Evolutionary conservation across 1,284 basidiomycete species (phyloP), one percentile per base, ranked within the genome.

Genomic region (Ustilago hordei): DNA sequence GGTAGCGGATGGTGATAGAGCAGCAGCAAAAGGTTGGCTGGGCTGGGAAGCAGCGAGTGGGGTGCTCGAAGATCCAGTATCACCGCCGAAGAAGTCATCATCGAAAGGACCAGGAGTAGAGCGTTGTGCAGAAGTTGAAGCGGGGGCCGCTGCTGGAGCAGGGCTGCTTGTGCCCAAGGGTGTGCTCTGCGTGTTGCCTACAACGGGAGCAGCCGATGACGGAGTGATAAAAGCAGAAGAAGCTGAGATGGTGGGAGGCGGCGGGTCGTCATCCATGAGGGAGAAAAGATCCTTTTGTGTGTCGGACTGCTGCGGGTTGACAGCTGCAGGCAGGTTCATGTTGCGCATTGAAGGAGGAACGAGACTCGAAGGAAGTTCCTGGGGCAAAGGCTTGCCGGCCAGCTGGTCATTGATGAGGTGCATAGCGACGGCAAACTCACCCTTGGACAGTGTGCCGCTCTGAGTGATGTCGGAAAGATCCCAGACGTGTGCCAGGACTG

Each of bases 361-460:
- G 50, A 99, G 89, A 41, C 90, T 90, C 31, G 86, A 84, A 0
- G 95, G 94, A 17, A 99, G 89, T 31, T 88, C 87, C 54, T 84
- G 80, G 0, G 97, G 97, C 35, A 85, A 55, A 1, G 93, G 91
- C 73, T 91, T 91, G n/a, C 96, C 96, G 1, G 91, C 89, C 2
- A 98, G 88, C 85, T 92, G 95, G 79, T 90, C 90, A 86, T 95
- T 93, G 84, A 99, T 98, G 55, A 99, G 90, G 87, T 96, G 91
- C 92, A 98, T 92, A 3, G 95, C 97, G 48, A 99, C 92, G 3
- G 97, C 96, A 86, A 99, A 99, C 34, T 95, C 94, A 69, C 98
- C 96, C 60, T 92, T 90, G 28, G 92, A 94, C 47, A 99, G 89
- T 55, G 90, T 90, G 5, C 97, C 97, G 75, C 95, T 92, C 75